phyloP scores from a whole-genome alignment of 2,329 filamentous ascomycete genomes.

The Fusarium floridanum region DNA sequence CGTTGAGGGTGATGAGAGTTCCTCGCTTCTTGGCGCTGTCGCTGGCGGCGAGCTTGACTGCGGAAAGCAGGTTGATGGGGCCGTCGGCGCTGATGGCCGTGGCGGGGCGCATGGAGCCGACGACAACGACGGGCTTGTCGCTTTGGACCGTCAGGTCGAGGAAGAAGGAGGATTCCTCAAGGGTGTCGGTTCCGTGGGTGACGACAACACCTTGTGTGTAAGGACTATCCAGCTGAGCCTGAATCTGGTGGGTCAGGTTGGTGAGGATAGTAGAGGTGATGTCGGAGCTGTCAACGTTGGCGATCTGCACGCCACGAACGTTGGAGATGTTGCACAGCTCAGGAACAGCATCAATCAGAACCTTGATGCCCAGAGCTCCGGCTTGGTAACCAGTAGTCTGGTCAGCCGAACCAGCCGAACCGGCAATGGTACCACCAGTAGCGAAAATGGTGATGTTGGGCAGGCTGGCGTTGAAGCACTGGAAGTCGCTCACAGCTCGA shows the following conservation, averaged over 20 bases:
- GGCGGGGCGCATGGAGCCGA: slow-evolving; percentile 73
- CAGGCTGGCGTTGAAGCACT: slow-evolving; percentile 48
- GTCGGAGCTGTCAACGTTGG: slow-evolving; percentile 60
- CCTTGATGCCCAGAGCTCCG: slow-evolving; percentile 59
- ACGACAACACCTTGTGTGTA: slow-evolving; percentile 65
- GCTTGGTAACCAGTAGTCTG: slow-evolving; percentile 59
- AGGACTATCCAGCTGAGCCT: slow-evolving; percentile 57
- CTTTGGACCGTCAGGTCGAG: slow-evolving; percentile 68
- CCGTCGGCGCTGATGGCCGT: slow-evolving; percentile 73
- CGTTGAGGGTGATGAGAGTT: slow-evolving; percentile 71
- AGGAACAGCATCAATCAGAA: slow-evolving; percentile 66
- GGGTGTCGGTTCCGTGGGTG: slow-evolving; percentile 74
- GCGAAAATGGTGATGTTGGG: slow-evolving; percentile 69
- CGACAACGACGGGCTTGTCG: slow-evolving; percentile 69
- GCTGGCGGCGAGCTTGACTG: slow-evolving; percentile 66
- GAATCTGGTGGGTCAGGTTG: slow-evolving; percentile 61
- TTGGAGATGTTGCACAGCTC: slow-evolving; percentile 66
- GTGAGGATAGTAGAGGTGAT: slow-evolving; percentile 64
- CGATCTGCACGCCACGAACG: slow-evolving; percentile 63
- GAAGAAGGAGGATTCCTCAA: slow-evolving; percentile 74
- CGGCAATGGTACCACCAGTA: slow-evolving; percentile 71
- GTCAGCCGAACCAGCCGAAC: slow-evolving; percentile 58
- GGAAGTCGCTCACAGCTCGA: slow-evolving; percentile 24
- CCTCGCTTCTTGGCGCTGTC: slow-evolving; percentile 62
- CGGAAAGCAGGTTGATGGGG: slow-evolving; percentile 70